Percentiles rank a stretch among this genome's conserved stretches.
phyloP scores from a whole-genome alignment of 768 basidiomycete species.

The Kwoniella dejecticola region DNA sequence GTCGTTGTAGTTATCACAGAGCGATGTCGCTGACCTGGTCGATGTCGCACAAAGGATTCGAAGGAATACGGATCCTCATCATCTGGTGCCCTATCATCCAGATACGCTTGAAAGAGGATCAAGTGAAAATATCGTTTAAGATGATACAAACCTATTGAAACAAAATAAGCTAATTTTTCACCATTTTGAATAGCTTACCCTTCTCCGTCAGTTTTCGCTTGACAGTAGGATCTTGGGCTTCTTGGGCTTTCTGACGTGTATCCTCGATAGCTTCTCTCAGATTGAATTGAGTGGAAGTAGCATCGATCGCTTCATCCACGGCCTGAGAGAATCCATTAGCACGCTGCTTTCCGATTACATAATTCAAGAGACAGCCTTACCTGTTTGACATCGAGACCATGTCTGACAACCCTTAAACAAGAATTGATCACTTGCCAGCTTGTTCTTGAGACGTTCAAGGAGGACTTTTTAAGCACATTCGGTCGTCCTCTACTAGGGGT shows the following conservation, averaged over 20 bases:
- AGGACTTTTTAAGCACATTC: constrained; percentile 11
- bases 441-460: constrained; percentile 8
- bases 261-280: constrained; percentile 87
- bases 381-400: constrained; percentile 80
- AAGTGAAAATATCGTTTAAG: constrained; percentile 82
- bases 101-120: constrained; percentile 85
- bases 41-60: constrained; percentile 75
- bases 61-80: constrained; percentile 61
- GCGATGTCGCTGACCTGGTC: constrained; percentile 66
- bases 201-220: constrained; percentile 69
- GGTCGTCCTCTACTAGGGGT: constrained; percentile 19
- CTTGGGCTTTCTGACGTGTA: constrained; percentile 72
- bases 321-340: constrained; percentile 24
- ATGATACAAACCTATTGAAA: constrained; percentile 67
- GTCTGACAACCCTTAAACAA: constrained; percentile 74
- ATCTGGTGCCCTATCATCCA: constrained; percentile 78
- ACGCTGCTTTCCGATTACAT: not conserved
- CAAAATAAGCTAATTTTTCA: constrained; percentile 16
- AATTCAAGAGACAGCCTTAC: constrained; percentile 35
- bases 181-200: constrained; percentile 59
- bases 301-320: constrained; percentile 67
- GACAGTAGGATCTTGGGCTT: constrained; percentile 70
- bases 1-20: not conserved
- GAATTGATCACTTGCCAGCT: constrained; percentile 73
- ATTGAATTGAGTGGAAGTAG: constrained; percentile 78